Conservation (phyloP, 139 green algal species). For the Tetradesmus lagerheimii region DNA sequence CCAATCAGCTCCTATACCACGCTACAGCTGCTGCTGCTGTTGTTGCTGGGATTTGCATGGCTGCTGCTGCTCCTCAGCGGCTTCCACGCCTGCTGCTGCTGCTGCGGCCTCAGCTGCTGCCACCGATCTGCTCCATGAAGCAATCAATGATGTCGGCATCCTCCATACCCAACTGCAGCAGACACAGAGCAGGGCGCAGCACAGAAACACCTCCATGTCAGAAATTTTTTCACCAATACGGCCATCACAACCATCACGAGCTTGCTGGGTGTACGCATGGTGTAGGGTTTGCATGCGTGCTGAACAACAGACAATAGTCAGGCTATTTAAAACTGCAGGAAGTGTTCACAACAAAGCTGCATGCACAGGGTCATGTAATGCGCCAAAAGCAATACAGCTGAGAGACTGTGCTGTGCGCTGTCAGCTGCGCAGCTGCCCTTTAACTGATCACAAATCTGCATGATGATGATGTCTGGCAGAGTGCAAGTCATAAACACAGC, state of each 20-base stretch:
- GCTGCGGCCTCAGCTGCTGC: background rate
- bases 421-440: background rate
- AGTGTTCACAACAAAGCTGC: too few relatives aligned
- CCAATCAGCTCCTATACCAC: background rate
- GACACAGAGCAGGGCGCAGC: background rate
- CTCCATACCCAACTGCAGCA: conserved; percentile 61
- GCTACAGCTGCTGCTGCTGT: background rate
- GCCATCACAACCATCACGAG: background rate
- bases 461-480: background rate
- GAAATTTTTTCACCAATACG: background rate
- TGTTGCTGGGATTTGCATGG: too few relatives aligned
- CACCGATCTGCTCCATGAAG: conserved; percentile 69
- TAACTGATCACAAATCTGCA: background rate
- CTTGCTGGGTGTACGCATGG: background rate
- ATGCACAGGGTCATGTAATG: too few relatives aligned
- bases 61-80: background rate
- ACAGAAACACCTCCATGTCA: background rate
- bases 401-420: too few relatives aligned
- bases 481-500: background rate
- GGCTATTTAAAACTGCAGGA: too few relatives aligned
- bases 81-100: background rate
- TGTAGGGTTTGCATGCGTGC: too few relatives aligned
- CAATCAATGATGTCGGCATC: conserved; percentile 66
- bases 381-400: too few relatives aligned
- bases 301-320: too few relatives aligned